A percentile compares a stretch with the other conserved stretches of the same genome.
phyloP scores from a whole-genome alignment of 2,329 filamentous ascomycete species.

The Penicillium sclerotiorum region DNA sequence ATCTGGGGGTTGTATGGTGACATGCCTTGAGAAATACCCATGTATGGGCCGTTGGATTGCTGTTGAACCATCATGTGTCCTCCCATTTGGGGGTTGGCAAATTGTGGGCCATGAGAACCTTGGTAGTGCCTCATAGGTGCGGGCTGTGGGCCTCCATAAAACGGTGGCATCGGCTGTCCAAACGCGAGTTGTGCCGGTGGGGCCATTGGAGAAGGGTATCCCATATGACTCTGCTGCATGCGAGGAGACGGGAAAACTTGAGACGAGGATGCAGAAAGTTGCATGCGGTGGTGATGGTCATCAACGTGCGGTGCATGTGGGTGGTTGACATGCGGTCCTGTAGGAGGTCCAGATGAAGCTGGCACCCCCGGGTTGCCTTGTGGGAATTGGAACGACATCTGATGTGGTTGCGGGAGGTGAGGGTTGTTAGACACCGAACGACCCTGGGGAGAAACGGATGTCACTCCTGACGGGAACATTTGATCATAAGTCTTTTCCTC shows the following conservation, averaged over 20 bases:
- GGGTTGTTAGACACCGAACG: constrained; percentile 60
- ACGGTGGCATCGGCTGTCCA: constrained; percentile 70
- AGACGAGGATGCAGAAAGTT: constrained; percentile 77
- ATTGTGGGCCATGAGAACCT: constrained; percentile 65
- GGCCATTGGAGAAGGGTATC: constrained; percentile 69
- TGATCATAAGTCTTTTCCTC: constrained; percentile 77
- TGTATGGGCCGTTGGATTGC: constrained; percentile 68
- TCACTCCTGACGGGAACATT: constrained; percentile 66
- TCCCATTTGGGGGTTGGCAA: constrained; percentile 74
- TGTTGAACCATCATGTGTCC: constrained; percentile 83
- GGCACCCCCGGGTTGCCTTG: constrained; percentile 69
- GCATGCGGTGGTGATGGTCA: constrained; percentile 79
- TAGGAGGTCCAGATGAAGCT: constrained; percentile 71
- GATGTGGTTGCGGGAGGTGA: constrained; percentile 78
- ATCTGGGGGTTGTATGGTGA: constrained; percentile 70
- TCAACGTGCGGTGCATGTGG: constrained; percentile 72
- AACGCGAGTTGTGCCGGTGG: constrained; percentile 72
- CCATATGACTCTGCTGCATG: constrained; percentile 67
- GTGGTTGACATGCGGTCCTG: constrained; percentile 75
- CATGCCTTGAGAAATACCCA: constrained; percentile 72
- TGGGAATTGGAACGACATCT: constrained; percentile 80
- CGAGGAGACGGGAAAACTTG: constrained; percentile 87
- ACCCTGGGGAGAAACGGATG: constrained; percentile 71
- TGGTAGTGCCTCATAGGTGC: constrained; percentile 71
- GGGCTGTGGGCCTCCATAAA: constrained; percentile 71